Percentiles rank a stretch among this genome's conserved stretches.
phyloP scores from a whole-genome alignment of 768 basidiomycete genomes.

The Psilocybe tampanensis region DNA sequence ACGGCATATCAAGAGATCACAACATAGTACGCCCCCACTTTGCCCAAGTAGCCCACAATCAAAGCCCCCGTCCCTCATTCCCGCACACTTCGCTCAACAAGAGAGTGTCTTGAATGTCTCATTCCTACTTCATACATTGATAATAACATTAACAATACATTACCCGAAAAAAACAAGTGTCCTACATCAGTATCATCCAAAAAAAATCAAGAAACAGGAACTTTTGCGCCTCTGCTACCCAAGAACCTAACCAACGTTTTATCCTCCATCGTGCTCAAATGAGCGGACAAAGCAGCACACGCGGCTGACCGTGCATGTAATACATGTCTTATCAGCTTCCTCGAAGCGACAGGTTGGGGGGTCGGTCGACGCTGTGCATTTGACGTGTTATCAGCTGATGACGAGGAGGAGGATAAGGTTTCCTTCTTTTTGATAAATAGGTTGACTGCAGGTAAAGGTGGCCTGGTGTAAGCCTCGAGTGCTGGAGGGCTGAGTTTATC shows the following conservation, averaged over 20 bases:
- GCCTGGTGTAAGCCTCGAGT: slow-evolving; percentile 36
- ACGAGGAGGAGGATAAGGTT: slow-evolving; percentile 3
- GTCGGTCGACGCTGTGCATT: neutral
- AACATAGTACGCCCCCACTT: too few relatives aligned
- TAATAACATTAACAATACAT: neutral
- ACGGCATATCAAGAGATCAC: too few relatives aligned
- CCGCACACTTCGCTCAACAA: neutral
- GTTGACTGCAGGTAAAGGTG: slow-evolving; percentile 44
- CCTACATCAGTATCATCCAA: too few relatives aligned
- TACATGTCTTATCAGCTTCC: slow-evolving; percentile 31
- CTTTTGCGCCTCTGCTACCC: slow-evolving; percentile 21
- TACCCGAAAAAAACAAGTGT: neutral
- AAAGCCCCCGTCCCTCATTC: neutral
- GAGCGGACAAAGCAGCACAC: slow-evolving; percentile 19
- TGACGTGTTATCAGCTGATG: slow-evolving; percentile 2
- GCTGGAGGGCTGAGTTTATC: slow-evolving; percentile 20
- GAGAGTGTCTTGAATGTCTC: neutral
- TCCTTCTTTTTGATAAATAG: slow-evolving; percentile 38
- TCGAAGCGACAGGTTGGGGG: slow-evolving; percentile 21
- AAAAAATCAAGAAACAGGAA: slow-evolving; percentile 1
- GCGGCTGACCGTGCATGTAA: slow-evolving; percentile 34
- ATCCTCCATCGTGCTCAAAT: slow-evolving; percentile 20
- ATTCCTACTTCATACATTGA: neutral
- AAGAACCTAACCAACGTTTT: slow-evolving; percentile 19
- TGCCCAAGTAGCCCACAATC: too few relatives aligned